Percentiles rank a stretch among this genome's conserved stretches.
These are phyloP conservation scores for Papilionanthe hybrid DNA, from an alignment of 116 monocot genomes.

Conservation along the genomic window DNA sequence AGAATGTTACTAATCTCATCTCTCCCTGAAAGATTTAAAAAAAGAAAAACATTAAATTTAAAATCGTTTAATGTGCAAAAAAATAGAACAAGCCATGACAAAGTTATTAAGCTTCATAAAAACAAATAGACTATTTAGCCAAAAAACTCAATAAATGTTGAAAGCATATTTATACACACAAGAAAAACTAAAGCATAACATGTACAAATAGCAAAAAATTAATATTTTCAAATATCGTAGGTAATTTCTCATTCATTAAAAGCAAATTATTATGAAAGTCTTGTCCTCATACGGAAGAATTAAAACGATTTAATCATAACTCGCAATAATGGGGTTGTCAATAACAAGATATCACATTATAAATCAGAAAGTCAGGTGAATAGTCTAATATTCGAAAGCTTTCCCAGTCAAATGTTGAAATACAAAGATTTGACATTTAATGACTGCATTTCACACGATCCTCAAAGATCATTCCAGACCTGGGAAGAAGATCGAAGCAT, in stretches of 20 bases:
- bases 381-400: background rate
- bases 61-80: background rate
- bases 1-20: conserved; percentile 57
- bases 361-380: background rate
- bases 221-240: background rate
- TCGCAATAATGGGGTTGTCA: background rate
- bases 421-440: background rate
- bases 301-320: background rate
- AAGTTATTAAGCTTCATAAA: conserved; percentile 5
- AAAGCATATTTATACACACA: background rate
- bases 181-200: background rate
- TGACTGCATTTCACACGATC: background rate
- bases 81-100: conserved; percentile 6
- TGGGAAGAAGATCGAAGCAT: background rate
- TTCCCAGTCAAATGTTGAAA: background rate
- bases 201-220: background rate
- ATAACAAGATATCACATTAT: background rate
- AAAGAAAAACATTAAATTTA: no score
- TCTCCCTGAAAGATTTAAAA: conserved; percentile 30
- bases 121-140: background rate
- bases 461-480: background rate
- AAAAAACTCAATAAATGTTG: background rate
- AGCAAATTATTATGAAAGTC: background rate
- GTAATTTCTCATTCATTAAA: background rate
- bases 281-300: background rate